phyloP scores from a whole-genome alignment of 2,329 filamentous ascomycete species.

The Botrytis pseudocinerea region DNA sequence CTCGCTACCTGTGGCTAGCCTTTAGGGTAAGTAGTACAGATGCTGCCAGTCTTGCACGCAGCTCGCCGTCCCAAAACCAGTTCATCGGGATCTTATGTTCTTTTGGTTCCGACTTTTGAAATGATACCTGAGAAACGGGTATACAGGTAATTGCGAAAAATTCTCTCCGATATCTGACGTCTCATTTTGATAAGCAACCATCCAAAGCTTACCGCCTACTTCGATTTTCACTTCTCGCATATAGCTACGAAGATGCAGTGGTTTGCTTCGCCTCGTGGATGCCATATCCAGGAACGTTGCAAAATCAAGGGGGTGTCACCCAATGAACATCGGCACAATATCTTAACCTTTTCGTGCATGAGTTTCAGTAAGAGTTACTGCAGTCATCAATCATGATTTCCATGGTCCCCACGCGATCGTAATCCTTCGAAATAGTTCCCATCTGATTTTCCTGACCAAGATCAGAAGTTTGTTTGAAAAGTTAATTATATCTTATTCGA shows the following conservation, averaged over 20 bases:
- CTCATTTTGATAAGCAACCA: not conserved
- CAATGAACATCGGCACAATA: not conserved
- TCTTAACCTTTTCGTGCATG: not conserved
- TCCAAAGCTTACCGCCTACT: not conserved
- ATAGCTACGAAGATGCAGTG: not conserved
- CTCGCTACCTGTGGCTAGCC: slow-evolving; percentile 21
- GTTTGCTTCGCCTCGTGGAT: slow-evolving; percentile 8
- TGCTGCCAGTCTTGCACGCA: slow-evolving; percentile 21
- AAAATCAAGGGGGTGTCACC: not conserved
- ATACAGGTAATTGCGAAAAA: not conserved
- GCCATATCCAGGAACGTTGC: slow-evolving; percentile 13
- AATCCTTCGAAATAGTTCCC: not conserved
- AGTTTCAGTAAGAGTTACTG: slow-evolving; percentile 5
- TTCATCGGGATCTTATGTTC: slow-evolving; percentile 22
- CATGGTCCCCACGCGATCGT: slow-evolving; percentile 10
- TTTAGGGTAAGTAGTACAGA: slow-evolving; percentile 17
- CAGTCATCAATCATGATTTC: slow-evolving; percentile 2
- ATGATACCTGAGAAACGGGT: slow-evolving; percentile 17
- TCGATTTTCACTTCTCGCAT: not conserved
- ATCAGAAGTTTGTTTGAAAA: not conserved
- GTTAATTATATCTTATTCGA: not conserved
- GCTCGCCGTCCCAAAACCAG: slow-evolving; percentile 24
- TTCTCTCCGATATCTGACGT: not conserved
- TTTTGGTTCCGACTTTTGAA: not conserved
- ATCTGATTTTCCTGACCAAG: not conserved